Conservation (phyloP, 345 rosid genomes). For the Pseudoturritis turrita region DNA sequence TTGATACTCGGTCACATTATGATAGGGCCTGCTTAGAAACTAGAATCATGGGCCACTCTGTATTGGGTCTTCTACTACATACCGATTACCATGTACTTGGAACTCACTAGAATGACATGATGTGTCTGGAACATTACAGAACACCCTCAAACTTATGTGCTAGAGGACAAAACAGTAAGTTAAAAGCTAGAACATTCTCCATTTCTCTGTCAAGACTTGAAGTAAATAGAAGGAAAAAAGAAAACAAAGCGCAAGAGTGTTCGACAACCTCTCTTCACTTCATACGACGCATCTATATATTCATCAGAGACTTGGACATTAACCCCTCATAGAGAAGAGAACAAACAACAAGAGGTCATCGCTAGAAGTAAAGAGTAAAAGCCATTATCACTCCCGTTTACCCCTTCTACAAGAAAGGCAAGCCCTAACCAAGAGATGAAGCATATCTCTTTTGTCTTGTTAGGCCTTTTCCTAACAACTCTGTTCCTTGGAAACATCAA, state of each 20-base stretch:
- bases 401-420: not conserved
- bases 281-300: not conserved
- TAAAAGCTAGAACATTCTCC: slow-evolving; percentile 33
- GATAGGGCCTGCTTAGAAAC: not conserved
- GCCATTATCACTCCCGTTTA: not conserved
- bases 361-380: not conserved
- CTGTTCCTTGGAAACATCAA: slow-evolving; percentile 14
- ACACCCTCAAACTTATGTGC: not conserved
- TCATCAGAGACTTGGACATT: not conserved
- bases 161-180: not conserved
- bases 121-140: slow-evolving; percentile 23
- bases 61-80: not conserved
- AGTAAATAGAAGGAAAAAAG: not conserved
- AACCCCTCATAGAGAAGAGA: not conserved
- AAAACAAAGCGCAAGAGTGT: slow-evolving; percentile 6
- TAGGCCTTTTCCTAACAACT: slow-evolving; percentile 8
- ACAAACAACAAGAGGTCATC: not conserved
- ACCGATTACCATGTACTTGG: not conserved
- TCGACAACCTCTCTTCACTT: slow-evolving; percentile 20
- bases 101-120: not conserved
- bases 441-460: not conserved
- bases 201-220: not conserved
- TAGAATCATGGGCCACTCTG: slow-evolving; percentile 6
- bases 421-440: slow-evolving; percentile 14
- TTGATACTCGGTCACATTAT: not conserved